Evolutionary conservation across 2,329 filamentous ascomycete species (phyloP).

Genomic region (Penicillium sp.): DNA sequence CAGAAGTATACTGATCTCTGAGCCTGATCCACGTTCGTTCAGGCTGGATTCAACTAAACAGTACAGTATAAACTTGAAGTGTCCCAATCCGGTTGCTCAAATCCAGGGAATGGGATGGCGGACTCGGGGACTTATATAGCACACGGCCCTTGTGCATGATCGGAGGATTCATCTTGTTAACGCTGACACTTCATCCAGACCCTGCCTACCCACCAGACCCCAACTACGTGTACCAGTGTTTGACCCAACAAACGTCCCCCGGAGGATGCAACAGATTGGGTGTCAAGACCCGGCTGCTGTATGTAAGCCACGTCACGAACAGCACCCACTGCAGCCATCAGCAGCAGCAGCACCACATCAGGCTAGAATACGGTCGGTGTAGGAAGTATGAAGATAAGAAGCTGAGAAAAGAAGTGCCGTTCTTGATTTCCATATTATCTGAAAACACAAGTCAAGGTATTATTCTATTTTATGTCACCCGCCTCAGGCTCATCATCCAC

Average conservation of each 20-base stretch:
- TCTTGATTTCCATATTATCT: slow-evolving; percentile 32
- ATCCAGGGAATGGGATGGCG: background rate
- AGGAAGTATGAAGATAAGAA: slow-evolving; percentile 11
- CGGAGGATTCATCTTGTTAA: background rate
- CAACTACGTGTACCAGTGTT: slow-evolving; percentile 32
- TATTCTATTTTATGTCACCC: slow-evolving; percentile 44
- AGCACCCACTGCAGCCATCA: slow-evolving; percentile 28
- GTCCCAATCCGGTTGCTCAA: background rate
- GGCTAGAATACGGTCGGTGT: background rate
- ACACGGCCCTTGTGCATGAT: background rate
- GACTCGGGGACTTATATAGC: slow-evolving; percentile 14
- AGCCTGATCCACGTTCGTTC: background rate
- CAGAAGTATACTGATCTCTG: background rate
- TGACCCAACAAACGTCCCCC: slow-evolving; percentile 16
- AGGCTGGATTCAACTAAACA: background rate
- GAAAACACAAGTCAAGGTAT: slow-evolving; percentile 21
- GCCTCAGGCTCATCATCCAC: slow-evolving; percentile 67
- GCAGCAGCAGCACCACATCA: background rate
- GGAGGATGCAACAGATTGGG: slow-evolving; percentile 16
- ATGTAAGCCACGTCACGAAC: slow-evolving; percentile 36
- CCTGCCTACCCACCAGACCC: background rate
- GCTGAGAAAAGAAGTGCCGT: slow-evolving; percentile 17
- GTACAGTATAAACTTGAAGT: background rate
- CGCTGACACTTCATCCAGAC: background rate
- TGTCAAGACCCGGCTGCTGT: slow-evolving; percentile 24